Conservation (phyloP, 805 yeast species). For the Starmerella sirachaensis region DNA sequence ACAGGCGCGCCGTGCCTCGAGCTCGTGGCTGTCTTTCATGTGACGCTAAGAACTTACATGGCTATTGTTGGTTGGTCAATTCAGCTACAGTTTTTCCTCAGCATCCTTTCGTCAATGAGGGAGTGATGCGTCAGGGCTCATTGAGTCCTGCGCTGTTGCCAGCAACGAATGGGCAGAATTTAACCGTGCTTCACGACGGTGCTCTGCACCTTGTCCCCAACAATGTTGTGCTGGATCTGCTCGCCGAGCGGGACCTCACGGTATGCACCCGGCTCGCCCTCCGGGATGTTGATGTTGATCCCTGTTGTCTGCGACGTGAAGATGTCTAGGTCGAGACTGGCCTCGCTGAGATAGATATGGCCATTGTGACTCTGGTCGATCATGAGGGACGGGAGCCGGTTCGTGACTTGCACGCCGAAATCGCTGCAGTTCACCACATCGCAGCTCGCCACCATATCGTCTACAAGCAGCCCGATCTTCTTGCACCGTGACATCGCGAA, state of each 20-base stretch:
- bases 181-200: conserved; percentile 23
- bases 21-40: no score
- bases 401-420: conserved; percentile 77
- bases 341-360: conserved; percentile 60
- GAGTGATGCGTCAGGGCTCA: background rate
- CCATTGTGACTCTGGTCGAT: conserved; percentile 87
- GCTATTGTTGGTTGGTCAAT: no score
- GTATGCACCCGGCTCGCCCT: conserved; percentile 53
- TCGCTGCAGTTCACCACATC: conserved; percentile 72
- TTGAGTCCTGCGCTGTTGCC: background rate
- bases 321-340: conserved; percentile 61
- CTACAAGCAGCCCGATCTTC: conserved; percentile 67
- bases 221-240: conserved; percentile 67
- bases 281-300: conserved; percentile 73
- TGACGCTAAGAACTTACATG: no score
- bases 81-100: no score
- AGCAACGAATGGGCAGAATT: background rate
- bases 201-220: conserved; percentile 49
- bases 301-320: conserved; percentile 78
- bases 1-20: no score
- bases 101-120: no score
- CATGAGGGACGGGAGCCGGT: conserved; percentile 69
- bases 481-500: conserved; percentile 63
- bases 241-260: conserved; percentile 81
- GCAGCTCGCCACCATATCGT: conserved; percentile 72